These are phyloP conservation scores for Dryas drummondii DNA, from an alignment of 306 rosid genomes.

Conservation along the genomic window DNA sequence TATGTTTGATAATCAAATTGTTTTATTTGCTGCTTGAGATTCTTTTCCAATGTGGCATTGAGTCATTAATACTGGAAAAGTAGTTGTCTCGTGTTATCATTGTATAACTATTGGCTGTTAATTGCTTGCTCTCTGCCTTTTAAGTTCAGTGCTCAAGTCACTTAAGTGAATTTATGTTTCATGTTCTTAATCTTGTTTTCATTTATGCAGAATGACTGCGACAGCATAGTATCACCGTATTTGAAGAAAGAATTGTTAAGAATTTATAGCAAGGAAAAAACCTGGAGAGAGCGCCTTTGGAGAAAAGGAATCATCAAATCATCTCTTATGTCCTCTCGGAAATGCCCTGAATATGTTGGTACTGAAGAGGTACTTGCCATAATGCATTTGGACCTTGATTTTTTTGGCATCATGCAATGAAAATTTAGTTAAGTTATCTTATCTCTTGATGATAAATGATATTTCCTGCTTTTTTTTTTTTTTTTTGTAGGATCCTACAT, in stretches of 20 bases:
- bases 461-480: constrained; percentile 29
- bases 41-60: neutral
- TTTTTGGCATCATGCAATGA: constrained; percentile 12
- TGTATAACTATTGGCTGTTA: neutral
- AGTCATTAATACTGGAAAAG: neutral
- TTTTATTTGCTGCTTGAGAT: neutral
- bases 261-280: constrained; percentile 64
- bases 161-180: neutral
- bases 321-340: constrained; percentile 66
- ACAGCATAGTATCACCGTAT: constrained; percentile 59
- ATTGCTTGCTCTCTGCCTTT: neutral
- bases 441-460: constrained; percentile 18
- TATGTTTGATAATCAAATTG: neutral
- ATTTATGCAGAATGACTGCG: constrained; percentile 57
- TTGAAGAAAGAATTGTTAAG: constrained; percentile 75
- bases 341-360: constrained; percentile 75
- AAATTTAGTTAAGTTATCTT: constrained; percentile 24
- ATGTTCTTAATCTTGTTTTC: constrained; percentile 35
- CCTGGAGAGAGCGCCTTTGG: constrained; percentile 91
- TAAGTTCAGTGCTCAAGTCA: constrained; percentile 4
- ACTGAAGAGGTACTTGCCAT: constrained; percentile 72
- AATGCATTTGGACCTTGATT: neutral
- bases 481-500: constrained; percentile 70
- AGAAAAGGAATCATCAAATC: constrained; percentile 72
- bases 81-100: neutral